These are phyloP conservation scores for Ploettnerulaceae sp. DNA, from an alignment of 2,329 filamentous ascomycete species.

Conservation along the genomic window DNA sequence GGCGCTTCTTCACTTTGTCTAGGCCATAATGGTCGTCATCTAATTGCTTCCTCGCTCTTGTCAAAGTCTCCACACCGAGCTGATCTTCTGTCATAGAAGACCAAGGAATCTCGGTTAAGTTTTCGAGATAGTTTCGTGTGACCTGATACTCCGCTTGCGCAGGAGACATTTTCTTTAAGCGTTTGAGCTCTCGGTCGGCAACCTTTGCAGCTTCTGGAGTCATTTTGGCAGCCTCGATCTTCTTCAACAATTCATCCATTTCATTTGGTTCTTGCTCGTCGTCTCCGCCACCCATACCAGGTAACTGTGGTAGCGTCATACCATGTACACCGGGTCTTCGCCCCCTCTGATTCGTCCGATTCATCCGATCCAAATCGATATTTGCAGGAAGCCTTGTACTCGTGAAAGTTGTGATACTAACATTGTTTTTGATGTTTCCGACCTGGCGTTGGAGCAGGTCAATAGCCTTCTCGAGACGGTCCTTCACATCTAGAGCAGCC, in stretches of 20 bases:
- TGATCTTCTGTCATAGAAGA: slow-evolving; percentile 77
- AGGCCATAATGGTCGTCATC: slow-evolving; percentile 96
- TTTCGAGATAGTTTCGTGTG: slow-evolving; percentile 88
- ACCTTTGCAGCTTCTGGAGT: slow-evolving; percentile 82
- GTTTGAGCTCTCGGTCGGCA: slow-evolving; percentile 82
- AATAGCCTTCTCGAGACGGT: slow-evolving; percentile 74
- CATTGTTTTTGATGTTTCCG: slow-evolving; percentile 76
- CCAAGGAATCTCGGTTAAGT: slow-evolving; percentile 91
- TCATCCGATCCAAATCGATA: slow-evolving; percentile 51
- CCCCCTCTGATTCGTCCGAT: slow-evolving; percentile 39
- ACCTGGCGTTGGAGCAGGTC: slow-evolving; percentile 81
- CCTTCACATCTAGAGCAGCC: slow-evolving; percentile 72
- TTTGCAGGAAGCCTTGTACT: slow-evolving; percentile 58
- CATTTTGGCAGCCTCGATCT: slow-evolving; percentile 74
- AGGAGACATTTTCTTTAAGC: slow-evolving; percentile 91
- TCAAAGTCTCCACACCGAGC: slow-evolving; percentile 73
- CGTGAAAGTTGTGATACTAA: slow-evolving; percentile 76
- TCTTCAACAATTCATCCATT: slow-evolving; percentile 85
- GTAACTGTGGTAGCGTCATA: slow-evolving; percentile 24
- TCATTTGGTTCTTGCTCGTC: slow-evolving; percentile 83
- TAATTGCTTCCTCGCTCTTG: slow-evolving; percentile 78
- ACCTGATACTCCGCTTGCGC: slow-evolving; percentile 96
- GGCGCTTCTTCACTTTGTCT: slow-evolving; percentile 93
- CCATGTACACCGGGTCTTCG: slow-evolving; percentile 28
- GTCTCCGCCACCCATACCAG: slow-evolving; percentile 34